A percentile compares a stretch with the other conserved stretches of the same genome.
Conservation (phyloP, 768 basidiomycete species). For the Pulveroboletus ravenelii region DNA sequence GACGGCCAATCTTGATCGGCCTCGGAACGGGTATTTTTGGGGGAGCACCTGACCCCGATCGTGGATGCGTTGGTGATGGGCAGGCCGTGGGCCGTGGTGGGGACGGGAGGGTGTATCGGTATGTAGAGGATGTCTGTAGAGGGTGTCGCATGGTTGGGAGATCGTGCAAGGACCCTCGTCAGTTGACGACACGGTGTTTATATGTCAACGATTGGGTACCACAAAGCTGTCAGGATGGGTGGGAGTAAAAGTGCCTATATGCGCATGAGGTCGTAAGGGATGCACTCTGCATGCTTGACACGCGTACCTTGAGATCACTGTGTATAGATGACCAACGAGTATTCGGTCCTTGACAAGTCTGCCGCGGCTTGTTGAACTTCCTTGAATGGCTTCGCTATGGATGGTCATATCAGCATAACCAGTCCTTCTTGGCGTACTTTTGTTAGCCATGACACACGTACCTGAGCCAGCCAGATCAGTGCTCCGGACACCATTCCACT, state of each 20-base stretch:
- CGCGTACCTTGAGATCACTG: constrained; percentile 75
- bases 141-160: too few species aligned
- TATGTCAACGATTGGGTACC: constrained; percentile 61
- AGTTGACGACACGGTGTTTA: constrained; percentile 52
- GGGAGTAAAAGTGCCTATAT: constrained; percentile 59
- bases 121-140: too few species aligned
- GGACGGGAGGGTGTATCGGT: too few species aligned
- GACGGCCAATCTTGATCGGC: too few species aligned
- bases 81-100: too few species aligned
- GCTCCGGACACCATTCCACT: constrained; percentile 79
- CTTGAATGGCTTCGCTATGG: constrained; percentile 69
- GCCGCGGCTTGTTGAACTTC: constrained; percentile 73
- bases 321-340: constrained; percentile 83
- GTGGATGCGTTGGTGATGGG: too few species aligned
- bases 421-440: too few species aligned
- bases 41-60: too few species aligned
- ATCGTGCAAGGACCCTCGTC: too few species aligned
- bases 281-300: neutral
- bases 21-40: too few species aligned
- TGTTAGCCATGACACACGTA: constrained; percentile 4
- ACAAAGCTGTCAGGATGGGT: too few species aligned
- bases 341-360: constrained; percentile 66
- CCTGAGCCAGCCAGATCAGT: constrained; percentile 68
- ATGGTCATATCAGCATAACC: neutral
- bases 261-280: neutral